A percentile compares a stretch with the other conserved stretches of the same genome.
phyloP scores from a whole-genome alignment of 805 yeast species.

The Debaryomyces hansenii region DNA sequence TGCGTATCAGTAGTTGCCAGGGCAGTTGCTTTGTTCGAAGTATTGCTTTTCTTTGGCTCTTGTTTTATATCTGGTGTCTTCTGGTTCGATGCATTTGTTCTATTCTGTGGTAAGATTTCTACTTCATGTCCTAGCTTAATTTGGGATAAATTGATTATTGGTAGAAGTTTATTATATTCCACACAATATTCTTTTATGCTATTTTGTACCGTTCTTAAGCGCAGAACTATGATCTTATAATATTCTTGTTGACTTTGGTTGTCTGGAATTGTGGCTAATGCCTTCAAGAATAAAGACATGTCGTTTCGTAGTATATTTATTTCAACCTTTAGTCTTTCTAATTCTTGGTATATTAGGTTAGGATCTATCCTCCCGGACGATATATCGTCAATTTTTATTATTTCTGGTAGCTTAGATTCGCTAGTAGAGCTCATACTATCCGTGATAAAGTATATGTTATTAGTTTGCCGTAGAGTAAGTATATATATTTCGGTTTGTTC shows the following conservation, averaged over 20 bases:
- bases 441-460: neutral
- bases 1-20: neutral
- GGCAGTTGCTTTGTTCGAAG: neutral
- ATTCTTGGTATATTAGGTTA: constrained; percentile 41
- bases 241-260: constrained; percentile 37
- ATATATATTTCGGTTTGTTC: neutral
- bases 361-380: constrained; percentile 43
- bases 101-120: constrained; percentile 35
- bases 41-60: too few relatives aligned
- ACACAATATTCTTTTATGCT: constrained; percentile 44
- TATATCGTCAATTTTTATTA: constrained; percentile 43
- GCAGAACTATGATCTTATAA: constrained; percentile 34
- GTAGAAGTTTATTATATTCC: constrained; percentile 46
- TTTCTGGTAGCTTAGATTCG: constrained; percentile 25
- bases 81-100: constrained; percentile 3
- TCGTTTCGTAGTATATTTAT: constrained; percentile 42
- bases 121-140: constrained; percentile 51
- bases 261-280: constrained; percentile 34
- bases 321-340: constrained; percentile 43
- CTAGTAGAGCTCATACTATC: constrained; percentile 2
- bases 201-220: constrained; percentile 36
- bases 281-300: constrained; percentile 36
- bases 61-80: neutral
- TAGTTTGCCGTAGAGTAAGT: neutral
- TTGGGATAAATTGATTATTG: constrained; percentile 52